Percentiles rank a stretch among this genome's conserved stretches.
phyloP scores from a whole-genome alignment of 2,329 filamentous ascomycete species.

The Phoma sp. region DNA sequence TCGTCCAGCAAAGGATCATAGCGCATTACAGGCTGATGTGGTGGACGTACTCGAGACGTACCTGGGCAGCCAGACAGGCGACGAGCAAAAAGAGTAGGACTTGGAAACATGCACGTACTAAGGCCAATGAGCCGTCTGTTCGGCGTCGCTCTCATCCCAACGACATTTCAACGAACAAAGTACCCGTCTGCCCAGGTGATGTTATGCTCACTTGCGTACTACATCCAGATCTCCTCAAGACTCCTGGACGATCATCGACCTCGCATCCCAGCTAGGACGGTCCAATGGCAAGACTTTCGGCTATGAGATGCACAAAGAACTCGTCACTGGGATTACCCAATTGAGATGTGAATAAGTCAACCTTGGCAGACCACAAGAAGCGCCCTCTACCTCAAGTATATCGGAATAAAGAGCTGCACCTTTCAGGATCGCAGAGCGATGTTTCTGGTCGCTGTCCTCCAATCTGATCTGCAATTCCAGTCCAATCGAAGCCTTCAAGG shows the following conservation, averaged over 20 bases:
- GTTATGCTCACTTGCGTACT: background rate
- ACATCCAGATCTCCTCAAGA: background rate
- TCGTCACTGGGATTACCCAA: constrained; percentile 11
- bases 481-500: background rate
- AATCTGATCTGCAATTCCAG: background rate
- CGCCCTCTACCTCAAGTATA: background rate
- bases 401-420: background rate
- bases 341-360: constrained; percentile 15
- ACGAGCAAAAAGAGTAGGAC: background rate
- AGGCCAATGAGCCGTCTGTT: background rate
- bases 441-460: too few species aligned
- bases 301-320: constrained; percentile 3
- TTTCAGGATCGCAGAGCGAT: too few species aligned
- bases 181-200: too few species aligned
- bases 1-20: background rate
- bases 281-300: background rate
- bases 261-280: background rate
- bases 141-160: background rate
- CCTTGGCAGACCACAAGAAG: background rate
- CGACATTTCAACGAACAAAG: background rate
- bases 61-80: constrained; percentile 4
- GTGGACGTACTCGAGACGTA: constrained; percentile 35
- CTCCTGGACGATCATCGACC: background rate
- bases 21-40: constrained; percentile 20
- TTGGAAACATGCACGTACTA: background rate